These are phyloP conservation scores for Vicia faba DNA, from an alignment of 306 rosid genomes.

Conservation along the genomic window DNA sequence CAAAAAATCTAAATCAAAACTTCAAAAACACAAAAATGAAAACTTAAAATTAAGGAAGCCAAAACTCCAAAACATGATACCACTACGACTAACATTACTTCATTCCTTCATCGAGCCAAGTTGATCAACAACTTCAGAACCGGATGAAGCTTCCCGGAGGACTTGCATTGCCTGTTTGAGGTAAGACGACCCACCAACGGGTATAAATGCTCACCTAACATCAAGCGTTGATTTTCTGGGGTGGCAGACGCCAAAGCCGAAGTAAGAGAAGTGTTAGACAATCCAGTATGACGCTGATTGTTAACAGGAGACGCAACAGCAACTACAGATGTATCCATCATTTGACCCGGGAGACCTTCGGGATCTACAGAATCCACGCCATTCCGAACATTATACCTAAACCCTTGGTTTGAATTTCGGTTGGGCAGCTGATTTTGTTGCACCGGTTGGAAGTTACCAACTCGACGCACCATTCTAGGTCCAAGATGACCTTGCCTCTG, in stretches of 20 bases:
- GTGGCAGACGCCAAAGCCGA: slow-evolving; percentile 80
- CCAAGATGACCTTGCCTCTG: slow-evolving; percentile 74
- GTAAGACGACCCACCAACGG: slow-evolving; percentile 76
- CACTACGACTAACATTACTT: slow-evolving; percentile 8
- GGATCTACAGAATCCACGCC: slow-evolving; percentile 56
- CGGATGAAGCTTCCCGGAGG: slow-evolving; percentile 56
- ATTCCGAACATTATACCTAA: slow-evolving; percentile 56
- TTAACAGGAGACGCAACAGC: slow-evolving; percentile 45
- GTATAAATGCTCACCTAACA: slow-evolving; percentile 80
- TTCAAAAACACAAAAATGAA: not conserved
- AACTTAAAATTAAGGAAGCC: not conserved
- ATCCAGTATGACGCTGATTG: too few species aligned
- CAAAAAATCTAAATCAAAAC: not conserved
- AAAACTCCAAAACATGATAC: not conserved
- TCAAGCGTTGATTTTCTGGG: slow-evolving; percentile 64
- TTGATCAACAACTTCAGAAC: slow-evolving; percentile 58
- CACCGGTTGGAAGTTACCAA: slow-evolving; percentile 57
- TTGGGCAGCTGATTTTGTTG: slow-evolving; percentile 68
- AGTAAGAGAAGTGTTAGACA: slow-evolving; percentile 56
- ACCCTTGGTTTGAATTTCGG: slow-evolving; percentile 65
- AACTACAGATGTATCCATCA: slow-evolving; percentile 52
- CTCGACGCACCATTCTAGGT: slow-evolving; percentile 61
- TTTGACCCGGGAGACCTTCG: slow-evolving; percentile 48
- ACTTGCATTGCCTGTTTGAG: slow-evolving; percentile 72
- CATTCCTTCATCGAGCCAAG: slow-evolving; percentile 53